Percentiles rank a stretch among this genome's conserved stretches.
Evolutionary conservation across 441 rosid genomes (phyloP).

Genomic region (Theobroma grandiflorum): DNA sequence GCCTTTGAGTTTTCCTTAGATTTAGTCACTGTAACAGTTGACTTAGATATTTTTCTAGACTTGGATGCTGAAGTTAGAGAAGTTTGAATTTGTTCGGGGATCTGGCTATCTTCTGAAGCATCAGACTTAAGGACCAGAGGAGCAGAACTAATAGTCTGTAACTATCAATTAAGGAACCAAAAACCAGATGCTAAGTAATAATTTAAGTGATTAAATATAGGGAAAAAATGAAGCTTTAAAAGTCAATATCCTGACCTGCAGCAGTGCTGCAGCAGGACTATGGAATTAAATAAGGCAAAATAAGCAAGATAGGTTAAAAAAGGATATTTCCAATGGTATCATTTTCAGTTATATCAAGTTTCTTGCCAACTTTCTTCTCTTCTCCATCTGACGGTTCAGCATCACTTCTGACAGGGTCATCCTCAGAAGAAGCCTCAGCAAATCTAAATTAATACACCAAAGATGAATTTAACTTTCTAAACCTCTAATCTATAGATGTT

Average conservation of each 20-base stretch:
- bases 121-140: conserved; percentile 33
- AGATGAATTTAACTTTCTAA: conserved; percentile 5
- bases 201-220: conserved; percentile 1
- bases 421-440: conserved; percentile 69
- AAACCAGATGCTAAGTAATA: conserved; percentile 17
- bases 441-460: conserved; percentile 51
- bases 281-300: not conserved
- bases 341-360: conserved; percentile 31
- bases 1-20: conserved; percentile 41
- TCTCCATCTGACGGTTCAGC: conserved; percentile 45
- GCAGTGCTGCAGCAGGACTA: conserved; percentile 14
- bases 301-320: conserved; percentile 21
- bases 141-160: conserved; percentile 40
- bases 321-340: conserved; percentile 34
- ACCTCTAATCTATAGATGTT: conserved; percentile 13
- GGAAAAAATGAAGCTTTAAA: not conserved
- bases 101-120: conserved; percentile 33
- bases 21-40: conserved; percentile 37
- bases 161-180: conserved; percentile 36
- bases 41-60: conserved; percentile 37
- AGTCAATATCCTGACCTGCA: conserved; percentile 11
- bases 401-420: conserved; percentile 55
- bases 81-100: conserved; percentile 35
- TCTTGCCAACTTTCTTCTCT: conserved; percentile 48
- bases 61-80: conserved; percentile 37